Evolutionary conservation across 352 stramenopile species (phyloP).

Genomic region (Elongisporangium senticosum): DNA sequence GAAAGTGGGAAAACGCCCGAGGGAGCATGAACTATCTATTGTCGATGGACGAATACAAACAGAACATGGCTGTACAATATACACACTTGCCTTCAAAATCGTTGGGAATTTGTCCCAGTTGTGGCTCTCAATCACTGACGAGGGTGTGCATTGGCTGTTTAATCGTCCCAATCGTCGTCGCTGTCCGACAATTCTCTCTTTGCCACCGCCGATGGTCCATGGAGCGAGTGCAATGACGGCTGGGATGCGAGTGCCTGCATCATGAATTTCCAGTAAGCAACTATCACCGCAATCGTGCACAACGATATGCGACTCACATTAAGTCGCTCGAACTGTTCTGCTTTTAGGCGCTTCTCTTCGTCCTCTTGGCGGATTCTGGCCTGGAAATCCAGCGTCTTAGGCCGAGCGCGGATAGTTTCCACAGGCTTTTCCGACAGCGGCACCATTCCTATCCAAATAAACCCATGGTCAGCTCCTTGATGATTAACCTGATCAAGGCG

Average conservation of each 20-base stretch:
- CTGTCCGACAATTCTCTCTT: constrained; percentile 35
- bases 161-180: constrained; percentile 84
- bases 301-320: constrained; percentile 29
- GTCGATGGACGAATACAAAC: constrained; percentile 6
- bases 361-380: constrained; percentile 50
- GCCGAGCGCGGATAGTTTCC: constrained; percentile 24
- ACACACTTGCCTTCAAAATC: constrained; percentile 22
- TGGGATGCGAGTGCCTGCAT: constrained; percentile 53
- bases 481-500: not conserved
- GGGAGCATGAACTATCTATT: constrained; percentile 33
- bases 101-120: not conserved
- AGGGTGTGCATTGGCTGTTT: constrained; percentile 6
- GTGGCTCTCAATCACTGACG: not conserved
- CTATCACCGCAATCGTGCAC: not conserved
- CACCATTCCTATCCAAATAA: constrained; percentile 35
- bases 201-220: constrained; percentile 15
- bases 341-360: constrained; percentile 52
- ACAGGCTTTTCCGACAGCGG: constrained; percentile 52
- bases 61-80: constrained; percentile 33
- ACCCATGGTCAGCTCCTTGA: constrained; percentile 2
- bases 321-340: constrained; percentile 62
- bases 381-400: constrained; percentile 72
- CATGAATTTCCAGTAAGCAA: constrained; percentile 4
- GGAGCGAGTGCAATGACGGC: constrained; percentile 60
- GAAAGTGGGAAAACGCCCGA: not conserved